These are phyloP conservation scores for Patellifolia procumbens DNA, from an alignment of 179 eudicot genomes.

Conservation along the genomic window DNA sequence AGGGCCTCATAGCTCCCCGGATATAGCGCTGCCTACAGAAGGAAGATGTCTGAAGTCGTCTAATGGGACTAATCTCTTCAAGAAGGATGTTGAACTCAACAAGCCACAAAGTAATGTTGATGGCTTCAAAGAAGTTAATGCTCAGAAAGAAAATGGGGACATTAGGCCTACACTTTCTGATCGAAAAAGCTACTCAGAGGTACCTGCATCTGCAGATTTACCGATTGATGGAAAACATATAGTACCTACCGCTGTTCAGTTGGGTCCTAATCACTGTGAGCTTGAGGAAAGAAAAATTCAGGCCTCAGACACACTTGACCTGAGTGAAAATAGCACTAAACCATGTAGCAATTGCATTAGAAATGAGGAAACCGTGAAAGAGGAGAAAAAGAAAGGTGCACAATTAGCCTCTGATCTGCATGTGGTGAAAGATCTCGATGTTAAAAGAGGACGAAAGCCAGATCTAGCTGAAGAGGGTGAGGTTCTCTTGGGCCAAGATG, in stretches of 20 bases:
- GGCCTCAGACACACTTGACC: conserved; percentile 24
- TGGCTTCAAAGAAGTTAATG: conserved; percentile 24
- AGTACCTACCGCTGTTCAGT: conserved; percentile 29
- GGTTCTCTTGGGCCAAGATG: conserved; percentile 13
- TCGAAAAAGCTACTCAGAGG: conserved; percentile 29
- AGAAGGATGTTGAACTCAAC: conserved; percentile 21
- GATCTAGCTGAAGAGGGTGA: conserved; percentile 20
- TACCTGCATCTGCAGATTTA: conserved; percentile 32
- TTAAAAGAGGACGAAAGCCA: conserved; percentile 34
- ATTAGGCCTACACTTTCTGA: conserved; percentile 21
- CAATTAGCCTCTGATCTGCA: conserved; percentile 28
- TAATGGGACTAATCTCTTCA: conserved; percentile 30
- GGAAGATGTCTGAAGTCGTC: conserved; percentile 27
- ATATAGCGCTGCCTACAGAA: conserved; percentile 17
- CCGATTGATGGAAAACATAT: conserved; percentile 32
- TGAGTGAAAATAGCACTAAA: conserved; percentile 28
- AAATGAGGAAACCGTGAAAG: conserved; percentile 21
- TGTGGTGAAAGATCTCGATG: conserved; percentile 24
- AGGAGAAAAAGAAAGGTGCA: conserved; percentile 27
- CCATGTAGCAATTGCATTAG: conserved; percentile 27
- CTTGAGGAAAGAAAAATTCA: conserved; percentile 23
- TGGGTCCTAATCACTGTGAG: conserved; percentile 26
- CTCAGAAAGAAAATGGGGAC: conserved; percentile 28
- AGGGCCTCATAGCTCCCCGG: conserved; percentile 22
- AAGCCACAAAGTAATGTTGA: conserved; percentile 22